phyloP scores from a whole-genome alignment of 1,284 basidiomycete genomes.

The Sporisorium reilianum region DNA sequence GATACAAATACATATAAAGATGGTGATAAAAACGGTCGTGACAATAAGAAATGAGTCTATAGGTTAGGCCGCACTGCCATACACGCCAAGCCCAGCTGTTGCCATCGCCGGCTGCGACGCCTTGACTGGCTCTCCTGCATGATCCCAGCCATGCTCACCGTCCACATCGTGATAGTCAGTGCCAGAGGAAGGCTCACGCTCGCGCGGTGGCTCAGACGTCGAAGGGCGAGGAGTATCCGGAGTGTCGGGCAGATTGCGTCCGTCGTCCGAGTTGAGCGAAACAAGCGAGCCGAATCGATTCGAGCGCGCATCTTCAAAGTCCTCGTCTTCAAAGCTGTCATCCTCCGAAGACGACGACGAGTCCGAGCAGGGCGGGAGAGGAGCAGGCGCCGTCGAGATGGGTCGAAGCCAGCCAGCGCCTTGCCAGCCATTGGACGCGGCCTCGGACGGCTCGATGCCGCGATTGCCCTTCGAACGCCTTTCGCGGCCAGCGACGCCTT shows the following conservation, averaged over 20 bases:
- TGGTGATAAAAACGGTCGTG: neutral
- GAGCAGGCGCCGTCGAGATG: constrained; percentile 31
- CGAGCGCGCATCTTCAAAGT: constrained; percentile 3
- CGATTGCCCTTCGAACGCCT: constrained; percentile 34
- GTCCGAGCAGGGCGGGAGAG: constrained; percentile 17
- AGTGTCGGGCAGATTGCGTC: constrained; percentile 23
- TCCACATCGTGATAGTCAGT: constrained; percentile 39
- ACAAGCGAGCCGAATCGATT: constrained; percentile 10
- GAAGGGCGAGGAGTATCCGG: constrained; percentile 8
- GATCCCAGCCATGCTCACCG: constrained; percentile 5
- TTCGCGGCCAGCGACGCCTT: constrained; percentile 21
- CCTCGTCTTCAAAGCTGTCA: constrained; percentile 18
- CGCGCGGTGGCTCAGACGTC: constrained; percentile 9
- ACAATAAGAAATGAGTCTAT: no score
- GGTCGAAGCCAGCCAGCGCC: constrained; percentile 50
- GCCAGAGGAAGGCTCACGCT: constrained; percentile 22
- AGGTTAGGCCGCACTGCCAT: constrained; percentile 1
- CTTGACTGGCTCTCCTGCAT: constrained; percentile 7
- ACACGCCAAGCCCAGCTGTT: constrained; percentile 8
- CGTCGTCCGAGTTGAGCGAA: constrained; percentile 27
- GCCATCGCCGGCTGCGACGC: neutral
- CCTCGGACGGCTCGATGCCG: constrained; percentile 45
- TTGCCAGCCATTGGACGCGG: constrained; percentile 44
- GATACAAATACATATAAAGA: constrained; percentile 18
- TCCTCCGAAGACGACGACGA: constrained; percentile 13